These are phyloP conservation scores for Croton setiger DNA, from an alignment of 441 rosid species.

Conservation along the genomic window DNA sequence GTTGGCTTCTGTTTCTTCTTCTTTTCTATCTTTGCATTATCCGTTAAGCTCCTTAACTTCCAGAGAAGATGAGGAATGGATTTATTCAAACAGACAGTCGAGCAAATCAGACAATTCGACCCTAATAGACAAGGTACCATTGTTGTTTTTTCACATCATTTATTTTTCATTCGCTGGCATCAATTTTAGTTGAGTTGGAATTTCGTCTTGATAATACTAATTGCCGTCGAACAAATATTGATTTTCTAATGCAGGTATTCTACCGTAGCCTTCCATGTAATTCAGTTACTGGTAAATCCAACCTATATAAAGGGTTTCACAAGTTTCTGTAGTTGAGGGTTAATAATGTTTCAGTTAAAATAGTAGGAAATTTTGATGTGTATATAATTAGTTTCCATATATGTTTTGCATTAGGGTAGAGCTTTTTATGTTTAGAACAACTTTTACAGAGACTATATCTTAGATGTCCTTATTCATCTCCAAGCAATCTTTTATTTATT, in stretches of 20 bases:
- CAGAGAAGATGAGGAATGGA: slow-evolving; percentile 54
- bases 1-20: slow-evolving; percentile 53
- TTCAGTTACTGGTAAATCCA: background rate
- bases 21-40: slow-evolving; percentile 56
- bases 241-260: background rate
- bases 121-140: background rate
- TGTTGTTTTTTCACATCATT: background rate
- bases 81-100: background rate
- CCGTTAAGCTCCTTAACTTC: slow-evolving; percentile 70
- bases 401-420: background rate
- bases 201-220: background rate
- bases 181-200: too few relatives aligned
- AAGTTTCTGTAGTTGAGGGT: background rate
- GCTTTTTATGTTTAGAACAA: too few relatives aligned
- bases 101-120: background rate
- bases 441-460: too few relatives aligned
- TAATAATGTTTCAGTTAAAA: background rate
- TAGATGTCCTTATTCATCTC: too few relatives aligned
- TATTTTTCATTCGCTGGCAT: background rate
- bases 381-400: too few relatives aligned
- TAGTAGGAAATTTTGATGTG: background rate
- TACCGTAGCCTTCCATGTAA: background rate
- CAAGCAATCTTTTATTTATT: too few relatives aligned
- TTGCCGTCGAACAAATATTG: background rate
- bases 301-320: background rate